Base-by-base conservation (phyloP, 2,329 filamentous ascomycete species). In the Sporothrix euskadiensis region DNA sequence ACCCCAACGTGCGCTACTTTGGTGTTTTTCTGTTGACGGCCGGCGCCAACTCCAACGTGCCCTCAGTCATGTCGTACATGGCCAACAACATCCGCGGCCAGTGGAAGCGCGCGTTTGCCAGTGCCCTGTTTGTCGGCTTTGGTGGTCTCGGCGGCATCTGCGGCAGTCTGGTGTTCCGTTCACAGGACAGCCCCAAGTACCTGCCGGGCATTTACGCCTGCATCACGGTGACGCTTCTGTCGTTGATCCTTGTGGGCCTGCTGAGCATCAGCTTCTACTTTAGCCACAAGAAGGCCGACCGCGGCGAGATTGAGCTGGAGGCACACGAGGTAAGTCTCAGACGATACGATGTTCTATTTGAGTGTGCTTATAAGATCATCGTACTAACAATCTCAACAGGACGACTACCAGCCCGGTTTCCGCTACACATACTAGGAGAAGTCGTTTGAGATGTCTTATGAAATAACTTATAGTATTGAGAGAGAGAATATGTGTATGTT, bases 1-100 rank as follows among this genome's bases (percentile, higher is more conserved):
- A 81, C 75, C 77, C 88, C 2, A 84, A 80, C 1, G 87, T 89
- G 10, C 87, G 91, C 61, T 94, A 93, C 81, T 89, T 93, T 75
- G 92, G 92, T 72, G 87, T 93, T 73, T 94, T 94, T 83, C 83
- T 94, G 66, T 87, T 89, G n/a, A 91, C 91, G 0, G 91, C 91
- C 0, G 93, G 92, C 8, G 89, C 90, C 76, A 94, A 94, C 81
- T 88, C 90, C 76, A 96, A 96, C 79, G 85, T 95, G 4, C 93
- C 94, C 0, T 85, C 89, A 1, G 85, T 89, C 63, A 89, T 97
- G 84, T 88, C 92, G 0, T 96, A 93, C 83, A 93, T 95, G 83
- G 92, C 92, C 57, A 96, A 95, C 83, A 97, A 97, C 81, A 91
- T 97, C 78, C 90, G 92, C 71, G 93, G 93, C 0, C 93, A 96